Evolutionary conservation across 169 alveolate species (phyloP).

Genomic region (Neospora caninum): DNA sequence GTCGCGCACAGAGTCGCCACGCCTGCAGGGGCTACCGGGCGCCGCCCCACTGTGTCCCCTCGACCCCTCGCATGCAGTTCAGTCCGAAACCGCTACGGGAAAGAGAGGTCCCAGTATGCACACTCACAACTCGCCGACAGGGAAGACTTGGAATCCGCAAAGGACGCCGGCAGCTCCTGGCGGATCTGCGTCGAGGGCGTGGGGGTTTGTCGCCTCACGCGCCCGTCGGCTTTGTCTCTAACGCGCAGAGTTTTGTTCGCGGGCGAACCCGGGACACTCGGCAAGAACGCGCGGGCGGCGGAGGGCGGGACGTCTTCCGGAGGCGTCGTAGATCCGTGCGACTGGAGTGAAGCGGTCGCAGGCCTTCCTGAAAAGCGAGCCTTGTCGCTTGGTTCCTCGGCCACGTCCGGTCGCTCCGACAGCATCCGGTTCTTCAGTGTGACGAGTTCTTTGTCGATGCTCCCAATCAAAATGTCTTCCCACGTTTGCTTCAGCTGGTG

Average conservation of each 20-base stretch:
- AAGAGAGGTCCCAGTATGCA: too few species aligned
- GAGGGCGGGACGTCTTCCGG: not conserved
- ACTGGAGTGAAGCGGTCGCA: not conserved
- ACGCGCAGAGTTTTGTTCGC: not conserved
- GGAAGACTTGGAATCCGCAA: too few species aligned
- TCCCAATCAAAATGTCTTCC: constrained; percentile 6
- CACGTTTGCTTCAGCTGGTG: constrained; percentile 24
- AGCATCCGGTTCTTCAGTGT: not conserved
- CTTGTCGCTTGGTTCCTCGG: not conserved
- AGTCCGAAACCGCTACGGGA: too few species aligned
- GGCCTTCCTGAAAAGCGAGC: not conserved
- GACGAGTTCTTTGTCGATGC: not conserved
- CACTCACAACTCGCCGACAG: too few species aligned
- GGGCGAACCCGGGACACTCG: not conserved
- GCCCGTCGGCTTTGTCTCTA: not conserved
- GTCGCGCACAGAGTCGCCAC: too few species aligned
- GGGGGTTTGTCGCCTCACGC: not conserved
- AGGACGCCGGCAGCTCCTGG: not conserved
- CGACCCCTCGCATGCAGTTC: too few species aligned
- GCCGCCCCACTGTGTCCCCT: too few species aligned
- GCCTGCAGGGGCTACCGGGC: too few species aligned
- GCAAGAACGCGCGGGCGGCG: not conserved
- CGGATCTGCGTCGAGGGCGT: not conserved
- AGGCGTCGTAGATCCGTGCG: not conserved
- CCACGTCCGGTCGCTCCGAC: not conserved